Evolutionary conservation across 2,329 filamentous ascomycete species (phyloP).

Genomic region (Penicillium aurantiogriseum): DNA sequence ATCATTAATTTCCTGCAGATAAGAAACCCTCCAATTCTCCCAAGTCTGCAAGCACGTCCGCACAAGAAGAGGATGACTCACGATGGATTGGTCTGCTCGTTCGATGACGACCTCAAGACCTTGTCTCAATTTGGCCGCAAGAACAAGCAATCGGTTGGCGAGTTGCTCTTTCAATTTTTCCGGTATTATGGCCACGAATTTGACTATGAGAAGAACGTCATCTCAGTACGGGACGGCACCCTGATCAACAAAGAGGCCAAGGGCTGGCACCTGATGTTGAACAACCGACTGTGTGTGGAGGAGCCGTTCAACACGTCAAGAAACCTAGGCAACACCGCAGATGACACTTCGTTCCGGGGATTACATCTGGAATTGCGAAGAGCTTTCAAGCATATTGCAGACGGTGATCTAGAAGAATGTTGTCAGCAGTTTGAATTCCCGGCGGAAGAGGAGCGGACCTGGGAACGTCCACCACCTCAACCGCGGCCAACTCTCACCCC

Average conservation of each 20-base stretch:
- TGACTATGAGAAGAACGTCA: conserved; percentile 77
- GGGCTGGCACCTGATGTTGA: conserved; percentile 75
- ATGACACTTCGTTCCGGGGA: conserved; percentile 89
- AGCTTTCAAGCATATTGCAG: conserved; percentile 78
- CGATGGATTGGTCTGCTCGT: conserved; percentile 69
- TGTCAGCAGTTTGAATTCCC: conserved; percentile 89
- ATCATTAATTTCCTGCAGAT: conserved; percentile 95
- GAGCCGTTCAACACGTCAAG: conserved; percentile 89
- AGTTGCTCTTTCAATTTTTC: conserved; percentile 94
- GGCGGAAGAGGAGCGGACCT: conserved; percentile 67
- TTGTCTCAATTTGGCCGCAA: conserved; percentile 70
- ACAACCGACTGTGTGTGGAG: conserved; percentile 88
- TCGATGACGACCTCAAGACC: conserved; percentile 80
- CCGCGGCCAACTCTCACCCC: conserved; percentile 54
- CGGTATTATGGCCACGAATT: conserved; percentile 91
- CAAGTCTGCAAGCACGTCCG: conserved; percentile 74
- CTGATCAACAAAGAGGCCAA: conserved; percentile 80
- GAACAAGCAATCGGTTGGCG: conserved; percentile 79
- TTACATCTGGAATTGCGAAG: conserved; percentile 85
- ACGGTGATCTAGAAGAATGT: conserved; percentile 75
- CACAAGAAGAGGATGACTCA: conserved; percentile 60
- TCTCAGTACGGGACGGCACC: conserved; percentile 81
- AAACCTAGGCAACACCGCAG: conserved; percentile 93
- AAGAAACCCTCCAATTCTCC: conserved; percentile 77
- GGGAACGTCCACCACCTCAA: conserved; percentile 57